Percentiles rank a stretch among this genome's conserved stretches.
phyloP scores from a whole-genome alignment of 108 stramenopile species.

The Nitzschia sp. region DNA sequence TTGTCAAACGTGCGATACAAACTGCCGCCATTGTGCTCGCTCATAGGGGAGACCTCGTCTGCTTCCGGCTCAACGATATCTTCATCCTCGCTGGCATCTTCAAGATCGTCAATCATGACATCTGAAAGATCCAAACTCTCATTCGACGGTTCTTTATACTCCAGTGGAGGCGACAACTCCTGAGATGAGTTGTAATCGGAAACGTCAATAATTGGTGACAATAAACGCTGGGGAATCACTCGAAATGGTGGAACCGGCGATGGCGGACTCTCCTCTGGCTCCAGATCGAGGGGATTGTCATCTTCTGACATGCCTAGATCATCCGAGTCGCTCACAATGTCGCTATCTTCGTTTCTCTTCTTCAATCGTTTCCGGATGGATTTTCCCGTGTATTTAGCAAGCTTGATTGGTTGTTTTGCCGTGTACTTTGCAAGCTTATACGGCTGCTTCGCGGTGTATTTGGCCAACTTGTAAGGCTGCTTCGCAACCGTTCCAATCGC shows the following conservation, averaged over 20 bases:
- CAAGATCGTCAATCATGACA: not conserved
- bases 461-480: constrained; percentile 18
- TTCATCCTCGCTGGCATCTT: constrained; percentile 1
- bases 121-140: not conserved
- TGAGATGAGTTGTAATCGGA: not conserved
- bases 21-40: too few relatives aligned
- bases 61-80: not conserved
- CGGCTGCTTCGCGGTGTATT: constrained; percentile 19
- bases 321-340: not conserved
- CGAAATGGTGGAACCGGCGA: not conserved
- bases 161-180: not conserved
- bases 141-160: not conserved
- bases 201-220: not conserved
- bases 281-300: not conserved
- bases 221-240: not conserved
- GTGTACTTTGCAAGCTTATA: constrained; percentile 7
- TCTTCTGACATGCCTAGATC: not conserved
- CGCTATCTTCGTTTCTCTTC: constrained; percentile 3
- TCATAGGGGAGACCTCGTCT: too few relatives aligned
- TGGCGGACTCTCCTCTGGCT: not conserved
- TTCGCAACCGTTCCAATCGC: constrained; percentile 16
- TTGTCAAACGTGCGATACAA: too few relatives aligned
- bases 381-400: constrained; percentile 9
- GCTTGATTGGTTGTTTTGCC: constrained; percentile 11
- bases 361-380: constrained; percentile 3